Evolutionary conservation across 78 protist species (phyloP), one percentile per base, ranked within the genome.

Genomic region (Anaeramoeba flamelloides): DNA sequence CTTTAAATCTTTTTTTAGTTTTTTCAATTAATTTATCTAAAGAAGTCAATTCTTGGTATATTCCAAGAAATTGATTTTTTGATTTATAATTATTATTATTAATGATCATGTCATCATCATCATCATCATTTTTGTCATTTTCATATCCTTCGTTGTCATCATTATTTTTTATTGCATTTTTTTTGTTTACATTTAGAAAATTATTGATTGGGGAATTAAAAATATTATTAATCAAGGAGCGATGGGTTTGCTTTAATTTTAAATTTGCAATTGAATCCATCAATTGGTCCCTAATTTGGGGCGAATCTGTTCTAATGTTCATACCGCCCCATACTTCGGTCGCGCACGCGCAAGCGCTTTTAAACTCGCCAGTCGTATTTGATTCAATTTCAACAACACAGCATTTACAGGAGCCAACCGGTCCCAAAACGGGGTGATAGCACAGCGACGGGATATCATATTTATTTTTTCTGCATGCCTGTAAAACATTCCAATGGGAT

Each of bases 331-430:
- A 26, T 26, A 53, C 17, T 26, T 8, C 34, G 17, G 69, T 53
- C 8, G 69, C 69, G 17, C 69, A 53, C 8, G 69, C 8, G 17
- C 69, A 53, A 53, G 34, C 8, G 8, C 17, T 53, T 53, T 53
- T 53, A 17, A 53, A 53, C 8, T 53, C 34, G 17, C 69, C 69
- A 53, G 17, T 53, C n/a, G n/a, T n/a, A n/a, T n/a, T n/a, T 53
- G 34, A 8, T 53, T 53, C 69, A 53, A 53, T 53, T 53, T 53
- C 69, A 53, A 53, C 69, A 53, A 53, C 69, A 53, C 69, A 53
- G 17, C 8, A 53, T 53, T 53, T 53, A 17, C 69, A 53, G 17
- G 69, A 26, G 17, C 34, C 69, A 8, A 53, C 8, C 8, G 69
- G 69, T 26, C 17, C 34, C 8, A 53, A 17, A 53, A 8, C 17